Evolutionary conservation across 164 flowering plant species (phyloP).

Genomic region (Akebia trifoliata): DNA sequence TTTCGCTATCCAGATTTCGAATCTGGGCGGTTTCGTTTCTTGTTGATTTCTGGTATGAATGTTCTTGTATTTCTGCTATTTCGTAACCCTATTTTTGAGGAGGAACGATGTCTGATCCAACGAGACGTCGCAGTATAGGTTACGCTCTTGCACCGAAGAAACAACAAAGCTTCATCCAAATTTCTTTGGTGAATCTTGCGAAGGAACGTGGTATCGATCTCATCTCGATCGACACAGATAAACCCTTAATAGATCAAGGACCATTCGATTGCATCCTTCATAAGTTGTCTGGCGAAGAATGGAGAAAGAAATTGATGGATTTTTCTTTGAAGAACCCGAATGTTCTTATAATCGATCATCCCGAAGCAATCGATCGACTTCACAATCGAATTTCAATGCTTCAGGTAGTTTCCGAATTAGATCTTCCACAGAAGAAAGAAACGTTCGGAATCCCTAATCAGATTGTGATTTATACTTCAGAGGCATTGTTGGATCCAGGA

Average conservation of each 20-base stretch:
- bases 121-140: conserved; percentile 28
- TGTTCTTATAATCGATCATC: conserved; percentile 30
- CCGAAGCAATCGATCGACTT: conserved; percentile 31
- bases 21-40: no score
- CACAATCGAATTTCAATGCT: conserved; percentile 85
- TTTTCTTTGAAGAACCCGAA: conserved; percentile 23
- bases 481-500: conserved; percentile 25
- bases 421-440: conserved; percentile 17
- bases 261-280: conserved; percentile 44
- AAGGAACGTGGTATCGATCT: conserved; percentile 35
- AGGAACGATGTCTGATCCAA: conserved; percentile 15
- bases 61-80: conserved; percentile 12
- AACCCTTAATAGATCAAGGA: conserved; percentile 34
- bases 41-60: conserved; percentile 13
- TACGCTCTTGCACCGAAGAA: conserved; percentile 43
- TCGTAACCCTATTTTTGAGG: background rate
- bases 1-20: no score
- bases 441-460: conserved; percentile 77
- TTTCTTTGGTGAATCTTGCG: conserved; percentile 29
- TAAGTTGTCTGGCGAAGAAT: conserved; percentile 31
- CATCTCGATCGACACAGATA: conserved; percentile 27
- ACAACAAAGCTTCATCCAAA: conserved; percentile 38
- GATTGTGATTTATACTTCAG: conserved; percentile 45
- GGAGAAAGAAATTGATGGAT: conserved; percentile 27
- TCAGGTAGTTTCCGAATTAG: conserved; percentile 61